phyloP scores from a whole-genome alignment of 2,329 filamentous ascomycete species.

The Penicillium sp. region DNA sequence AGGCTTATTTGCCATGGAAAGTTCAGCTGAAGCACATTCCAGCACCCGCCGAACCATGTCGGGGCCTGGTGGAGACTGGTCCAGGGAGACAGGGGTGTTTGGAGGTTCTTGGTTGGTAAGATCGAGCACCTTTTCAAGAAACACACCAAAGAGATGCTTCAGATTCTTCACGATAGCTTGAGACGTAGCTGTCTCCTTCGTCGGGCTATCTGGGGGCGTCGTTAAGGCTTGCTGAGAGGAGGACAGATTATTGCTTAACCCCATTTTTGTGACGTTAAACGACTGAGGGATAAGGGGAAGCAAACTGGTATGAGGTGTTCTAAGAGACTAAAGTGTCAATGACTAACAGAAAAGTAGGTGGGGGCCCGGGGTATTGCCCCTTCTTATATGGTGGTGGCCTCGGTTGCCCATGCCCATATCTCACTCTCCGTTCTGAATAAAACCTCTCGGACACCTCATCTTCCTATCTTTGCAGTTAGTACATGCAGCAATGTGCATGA shows the following conservation, averaged over 20 bases:
- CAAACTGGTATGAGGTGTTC: background rate
- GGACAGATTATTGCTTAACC: background rate
- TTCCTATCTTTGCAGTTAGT: too few relatives aligned
- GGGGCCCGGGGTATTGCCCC: too few relatives aligned
- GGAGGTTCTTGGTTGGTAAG: slow-evolving; percentile 12
- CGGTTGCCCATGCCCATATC: too few relatives aligned
- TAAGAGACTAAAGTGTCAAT: too few relatives aligned
- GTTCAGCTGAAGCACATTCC: background rate
- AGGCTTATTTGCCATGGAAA: background rate
- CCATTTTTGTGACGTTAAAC: background rate
- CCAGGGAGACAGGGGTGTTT: slow-evolving; percentile 17
- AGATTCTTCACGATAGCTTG: background rate
- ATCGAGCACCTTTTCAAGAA: slow-evolving; percentile 7
- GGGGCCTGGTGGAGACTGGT: slow-evolving; percentile 6
- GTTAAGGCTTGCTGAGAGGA: background rate
- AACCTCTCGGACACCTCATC: too few relatives aligned
- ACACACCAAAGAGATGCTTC: background rate
- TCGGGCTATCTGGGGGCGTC: background rate
- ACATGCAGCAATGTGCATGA: too few relatives aligned
- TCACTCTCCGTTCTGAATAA: too few relatives aligned
- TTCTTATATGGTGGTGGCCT: too few relatives aligned
- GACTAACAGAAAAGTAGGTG: too few relatives aligned
- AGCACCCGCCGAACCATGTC: slow-evolving; percentile 11
- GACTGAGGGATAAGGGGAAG: background rate
- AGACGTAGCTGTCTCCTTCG: background rate